Evolutionary conservation across 2,329 filamentous ascomycete genomes (phyloP).

Genomic region (Exophiala lecanii-corni): DNA sequence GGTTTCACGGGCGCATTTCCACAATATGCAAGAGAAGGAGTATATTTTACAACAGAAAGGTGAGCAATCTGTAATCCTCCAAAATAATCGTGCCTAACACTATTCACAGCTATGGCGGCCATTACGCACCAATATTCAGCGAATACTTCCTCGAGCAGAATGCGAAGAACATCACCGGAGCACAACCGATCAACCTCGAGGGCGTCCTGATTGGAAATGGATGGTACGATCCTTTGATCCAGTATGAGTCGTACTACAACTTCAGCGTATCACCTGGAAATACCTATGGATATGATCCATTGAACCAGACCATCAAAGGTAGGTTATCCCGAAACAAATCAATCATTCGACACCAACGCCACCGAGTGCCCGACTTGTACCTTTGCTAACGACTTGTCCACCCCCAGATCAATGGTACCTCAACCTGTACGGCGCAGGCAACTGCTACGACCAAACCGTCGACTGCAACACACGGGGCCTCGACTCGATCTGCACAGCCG

Average conservation of each 20-base stretch:
- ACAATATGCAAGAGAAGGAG: conserved; percentile 34
- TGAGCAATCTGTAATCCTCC: conserved; percentile 76
- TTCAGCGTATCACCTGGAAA: conserved; percentile 35
- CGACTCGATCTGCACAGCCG: conserved; percentile 45
- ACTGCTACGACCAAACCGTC: conserved; percentile 55
- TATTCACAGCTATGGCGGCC: conserved; percentile 73
- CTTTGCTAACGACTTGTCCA: neutral
- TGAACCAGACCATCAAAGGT: conserved; percentile 31
- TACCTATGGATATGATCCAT: conserved; percentile 33
- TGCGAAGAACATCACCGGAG: conserved; percentile 24
- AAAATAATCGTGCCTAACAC: conserved; percentile 79
- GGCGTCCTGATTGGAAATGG: conserved; percentile 37
- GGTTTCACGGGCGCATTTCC: conserved; percentile 28
- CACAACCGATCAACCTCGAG: conserved; percentile 27
- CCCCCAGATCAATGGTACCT: conserved; percentile 49
- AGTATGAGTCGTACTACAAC: conserved; percentile 38
- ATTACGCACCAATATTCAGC: conserved; percentile 53
- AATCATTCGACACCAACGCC: too few species aligned
- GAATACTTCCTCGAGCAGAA: conserved; percentile 38
- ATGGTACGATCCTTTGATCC: conserved; percentile 36
- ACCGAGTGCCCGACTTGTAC: conserved; percentile 28
- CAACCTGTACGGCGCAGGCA: conserved; percentile 56
- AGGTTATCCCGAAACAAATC: too few species aligned
- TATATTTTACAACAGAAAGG: conserved; percentile 54
- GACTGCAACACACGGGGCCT: conserved; percentile 51